Conservation (phyloP, 2,329 filamentous ascomycete species). For the Diplodia mutila region DNA sequence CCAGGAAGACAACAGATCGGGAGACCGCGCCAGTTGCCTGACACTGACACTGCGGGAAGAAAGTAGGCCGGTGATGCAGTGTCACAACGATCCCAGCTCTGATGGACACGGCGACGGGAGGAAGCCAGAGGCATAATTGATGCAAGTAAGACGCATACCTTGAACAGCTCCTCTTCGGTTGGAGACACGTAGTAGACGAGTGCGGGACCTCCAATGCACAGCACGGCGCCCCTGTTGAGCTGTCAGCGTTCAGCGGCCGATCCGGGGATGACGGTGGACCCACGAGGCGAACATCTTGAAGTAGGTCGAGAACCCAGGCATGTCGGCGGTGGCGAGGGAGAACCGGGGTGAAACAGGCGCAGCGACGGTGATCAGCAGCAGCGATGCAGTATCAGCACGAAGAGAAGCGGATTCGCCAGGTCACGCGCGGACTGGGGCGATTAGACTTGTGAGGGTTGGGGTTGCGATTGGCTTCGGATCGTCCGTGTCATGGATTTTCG, state of each 20-base stretch:
- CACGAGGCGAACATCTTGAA: constrained; percentile 71
- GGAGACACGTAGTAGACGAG: constrained; percentile 80
- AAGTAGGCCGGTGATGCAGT: not conserved
- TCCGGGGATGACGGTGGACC: constrained; percentile 27
- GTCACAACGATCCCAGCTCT: not conserved
- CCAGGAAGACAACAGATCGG: not conserved
- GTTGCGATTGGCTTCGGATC: constrained; percentile 17
- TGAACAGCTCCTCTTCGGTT: constrained; percentile 88
- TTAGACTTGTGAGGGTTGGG: not conserved
- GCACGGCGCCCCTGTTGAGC: constrained; percentile 63
- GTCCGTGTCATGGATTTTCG: constrained; percentile 23
- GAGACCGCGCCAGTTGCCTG: not conserved
- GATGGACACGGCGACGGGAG: not conserved
- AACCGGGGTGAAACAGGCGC: not conserved
- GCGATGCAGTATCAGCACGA: not conserved
- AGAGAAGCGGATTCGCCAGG: not conserved
- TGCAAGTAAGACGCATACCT: constrained; percentile 44
- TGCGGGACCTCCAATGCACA: constrained; percentile 83
- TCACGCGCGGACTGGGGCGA: constrained; percentile 1
- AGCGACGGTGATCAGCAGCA: not conserved
- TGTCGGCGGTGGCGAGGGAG: constrained; percentile 5
- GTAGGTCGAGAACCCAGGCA: constrained; percentile 48
- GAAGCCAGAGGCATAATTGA: constrained; percentile 5
- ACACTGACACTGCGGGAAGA: not conserved
- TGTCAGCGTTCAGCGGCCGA: constrained; percentile 8